These are phyloP conservation scores for Botryosphaeria agaves DNA, from an alignment of 2,329 filamentous ascomycete species.

Conservation along the genomic window DNA sequence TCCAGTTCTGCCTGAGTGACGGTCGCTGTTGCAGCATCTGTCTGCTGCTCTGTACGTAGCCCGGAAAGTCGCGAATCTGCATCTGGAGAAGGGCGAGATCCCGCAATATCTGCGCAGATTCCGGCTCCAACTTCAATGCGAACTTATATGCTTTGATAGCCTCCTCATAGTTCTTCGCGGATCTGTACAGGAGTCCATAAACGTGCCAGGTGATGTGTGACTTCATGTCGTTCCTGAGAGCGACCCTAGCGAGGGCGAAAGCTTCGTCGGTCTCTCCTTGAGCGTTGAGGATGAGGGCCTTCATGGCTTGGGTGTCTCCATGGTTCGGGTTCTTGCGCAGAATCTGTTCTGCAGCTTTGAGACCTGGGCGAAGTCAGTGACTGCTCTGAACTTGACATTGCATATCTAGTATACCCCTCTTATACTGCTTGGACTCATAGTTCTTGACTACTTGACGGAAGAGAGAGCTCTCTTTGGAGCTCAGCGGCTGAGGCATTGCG, in stretches of 20 bases:
- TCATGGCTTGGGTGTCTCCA: conserved; percentile 98
- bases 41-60: conserved; percentile 78
- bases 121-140: conserved; percentile 82
- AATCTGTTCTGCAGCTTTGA: conserved; percentile 94
- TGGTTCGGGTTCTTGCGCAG: conserved; percentile 88
- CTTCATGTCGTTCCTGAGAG: conserved; percentile 92
- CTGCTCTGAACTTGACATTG: conserved; percentile 1
- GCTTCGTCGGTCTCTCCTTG: conserved; percentile 88
- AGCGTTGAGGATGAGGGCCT: conserved; percentile 87
- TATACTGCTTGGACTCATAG: conserved; percentile 98
- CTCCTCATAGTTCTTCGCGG: conserved; percentile 95
- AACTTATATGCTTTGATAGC: conserved; percentile 99
- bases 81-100: conserved; percentile 86
- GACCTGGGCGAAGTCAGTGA: conserved; percentile 34
- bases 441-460: conserved; percentile 89
- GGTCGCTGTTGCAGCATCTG: conserved; percentile 77
- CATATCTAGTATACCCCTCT: conserved; percentile 40
- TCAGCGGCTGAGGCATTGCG: conserved; percentile 35
- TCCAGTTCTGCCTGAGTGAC: conserved; percentile 83
- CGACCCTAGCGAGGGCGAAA: conserved; percentile 80
- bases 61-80: conserved; percentile 90
- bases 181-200: conserved; percentile 83
- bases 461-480: conserved; percentile 80
- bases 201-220: conserved; percentile 99
- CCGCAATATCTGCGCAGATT: conserved; percentile 81